These are phyloP conservation scores for Phellopilus nigrolimitatus DNA, from an alignment of 1,284 basidiomycete genomes.

Conservation along the genomic window DNA sequence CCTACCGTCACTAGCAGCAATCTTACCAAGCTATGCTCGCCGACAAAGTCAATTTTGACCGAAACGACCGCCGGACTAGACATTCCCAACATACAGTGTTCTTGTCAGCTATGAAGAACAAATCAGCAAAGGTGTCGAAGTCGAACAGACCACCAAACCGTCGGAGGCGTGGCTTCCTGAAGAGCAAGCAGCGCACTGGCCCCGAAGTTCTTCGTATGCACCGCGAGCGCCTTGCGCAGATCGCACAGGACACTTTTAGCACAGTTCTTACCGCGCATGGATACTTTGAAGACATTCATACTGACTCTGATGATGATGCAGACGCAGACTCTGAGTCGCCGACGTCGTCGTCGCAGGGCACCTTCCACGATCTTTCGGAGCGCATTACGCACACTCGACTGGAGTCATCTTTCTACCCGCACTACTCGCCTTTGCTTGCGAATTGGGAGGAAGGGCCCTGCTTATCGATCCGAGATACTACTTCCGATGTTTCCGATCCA, in stretches of 20 bases:
- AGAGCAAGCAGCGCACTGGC: not conserved
- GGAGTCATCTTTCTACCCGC: constrained; percentile 16
- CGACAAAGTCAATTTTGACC: not conserved
- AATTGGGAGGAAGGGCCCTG: constrained; percentile 7
- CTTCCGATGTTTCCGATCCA: not conserved
- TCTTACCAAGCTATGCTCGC: not conserved
- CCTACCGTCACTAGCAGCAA: not conserved
- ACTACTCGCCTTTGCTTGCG: constrained; percentile 17
- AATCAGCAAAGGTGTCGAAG: not conserved
- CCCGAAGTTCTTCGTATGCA: constrained; percentile 8
- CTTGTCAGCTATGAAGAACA: constrained; percentile 2
- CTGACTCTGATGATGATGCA: constrained; percentile 12
- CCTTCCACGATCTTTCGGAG: constrained; percentile 10
- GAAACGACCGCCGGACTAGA: not conserved
- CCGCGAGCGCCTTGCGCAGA: constrained; percentile 15
- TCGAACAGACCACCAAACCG: not conserved
- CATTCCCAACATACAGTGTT: not conserved
- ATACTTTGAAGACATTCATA: constrained; percentile 15
- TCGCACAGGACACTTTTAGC: constrained; percentile 15
- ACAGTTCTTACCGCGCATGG: constrained; percentile 12
- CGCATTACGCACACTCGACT: constrained; percentile 3
- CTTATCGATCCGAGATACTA: not conserved
- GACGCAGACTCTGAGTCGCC: not conserved
- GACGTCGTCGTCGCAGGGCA: not conserved
- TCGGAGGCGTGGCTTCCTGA: not conserved